A percentile compares a stretch with the other conserved stretches of the same genome.
These are phyloP conservation scores for Davidsoniella neocaledoniae DNA, from an alignment of 2,329 filamentous ascomycete genomes.

Conservation along the genomic window DNA sequence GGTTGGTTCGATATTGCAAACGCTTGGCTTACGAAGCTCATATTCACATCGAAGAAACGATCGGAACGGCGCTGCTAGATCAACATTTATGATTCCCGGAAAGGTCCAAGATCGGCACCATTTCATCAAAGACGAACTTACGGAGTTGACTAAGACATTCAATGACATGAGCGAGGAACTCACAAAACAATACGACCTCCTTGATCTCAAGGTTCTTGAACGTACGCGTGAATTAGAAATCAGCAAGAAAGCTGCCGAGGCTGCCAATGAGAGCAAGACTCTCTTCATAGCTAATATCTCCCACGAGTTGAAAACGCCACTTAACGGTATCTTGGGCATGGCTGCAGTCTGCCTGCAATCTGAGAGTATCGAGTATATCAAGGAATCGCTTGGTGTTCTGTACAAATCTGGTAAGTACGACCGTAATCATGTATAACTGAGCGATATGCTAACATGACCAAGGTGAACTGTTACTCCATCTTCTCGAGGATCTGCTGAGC, in stretches of 20 bases:
- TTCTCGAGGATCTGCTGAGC: constrained; percentile 75
- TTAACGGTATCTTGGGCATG: constrained; percentile 93
- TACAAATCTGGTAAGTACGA: constrained; percentile 52
- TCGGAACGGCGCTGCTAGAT: constrained; percentile 23
- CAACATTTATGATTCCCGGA: constrained; percentile 65
- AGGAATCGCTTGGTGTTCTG: constrained; percentile 69
- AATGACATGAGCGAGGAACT: constrained; percentile 91
- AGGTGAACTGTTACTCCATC: constrained; percentile 62
- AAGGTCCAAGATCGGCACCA: constrained; percentile 65
- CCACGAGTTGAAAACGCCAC: constrained; percentile 74
- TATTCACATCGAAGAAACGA: constrained; percentile 17
- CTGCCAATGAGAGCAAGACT: constrained; percentile 94
- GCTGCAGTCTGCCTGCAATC: constrained; percentile 87
- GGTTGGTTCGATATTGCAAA: constrained; percentile 12
- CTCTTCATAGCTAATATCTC: constrained; percentile 93
- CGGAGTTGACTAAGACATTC: constrained; percentile 69
- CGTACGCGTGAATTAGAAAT: constrained; percentile 72
- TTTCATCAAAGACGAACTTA: constrained; percentile 66
- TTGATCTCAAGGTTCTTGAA: constrained; percentile 72
- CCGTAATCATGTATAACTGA: background rate
- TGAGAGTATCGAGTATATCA: constrained; percentile 59
- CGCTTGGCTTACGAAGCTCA: constrained; percentile 12
- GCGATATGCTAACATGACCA: constrained; percentile 6
- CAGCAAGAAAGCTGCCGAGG: constrained; percentile 81
- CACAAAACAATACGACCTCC: constrained; percentile 64